Evolutionary conservation across 2,329 filamentous ascomycete species (phyloP), one percentile per base, ranked within the genome.

Genomic region (Colletotrichum destructivum): DNA sequence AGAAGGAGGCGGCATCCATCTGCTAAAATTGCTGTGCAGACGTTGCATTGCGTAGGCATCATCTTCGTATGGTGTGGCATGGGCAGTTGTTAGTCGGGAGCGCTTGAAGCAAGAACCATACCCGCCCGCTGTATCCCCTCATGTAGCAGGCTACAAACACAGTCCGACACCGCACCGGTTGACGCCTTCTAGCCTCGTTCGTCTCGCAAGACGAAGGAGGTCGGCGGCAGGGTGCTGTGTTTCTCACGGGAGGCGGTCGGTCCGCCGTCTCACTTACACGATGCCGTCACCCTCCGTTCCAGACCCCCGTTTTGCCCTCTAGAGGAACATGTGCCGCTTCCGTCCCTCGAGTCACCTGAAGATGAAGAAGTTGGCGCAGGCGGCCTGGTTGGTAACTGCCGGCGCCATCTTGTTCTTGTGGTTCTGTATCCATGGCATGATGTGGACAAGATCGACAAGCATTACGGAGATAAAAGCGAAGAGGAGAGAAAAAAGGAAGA

Each of bases 21-120:
- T 40, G 61, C 65, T 63, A 69, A 60, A 26, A 69, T 52, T 60
- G 65, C 65, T 63, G 65, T 71, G 69, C 47, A 69, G 59, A 47
- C 56, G 69, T 49, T 51, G 57, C 35, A 8, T 38, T 38, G 35
- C 8, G 35, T 38, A 38, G 35, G 35, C 35, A 38, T 38, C 9
- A 38, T 38, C 9, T 38, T 38, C 11, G 35, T 52, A 51, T 61
- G 42, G 31, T 38, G 26, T 18, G 18, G 31, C 49, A 54, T 18
- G 6, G 55, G 35, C 6, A 56, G 26, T 6, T 38, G 35, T 71
- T 35, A 15, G 57, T 51, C 31, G 35, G 9, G 35, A 26, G 31
- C 47, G 31, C 31, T 16, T 31, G 16, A 38, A 38, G 35, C n/a
- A 49, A 62, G 23, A 38, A 21, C 9, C 18, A 18, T 47, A 8